Percentiles rank a stretch among this genome's conserved stretches.
Conservation (phyloP, 257 asterid species). For the Solanum ahanhuiri region DNA sequence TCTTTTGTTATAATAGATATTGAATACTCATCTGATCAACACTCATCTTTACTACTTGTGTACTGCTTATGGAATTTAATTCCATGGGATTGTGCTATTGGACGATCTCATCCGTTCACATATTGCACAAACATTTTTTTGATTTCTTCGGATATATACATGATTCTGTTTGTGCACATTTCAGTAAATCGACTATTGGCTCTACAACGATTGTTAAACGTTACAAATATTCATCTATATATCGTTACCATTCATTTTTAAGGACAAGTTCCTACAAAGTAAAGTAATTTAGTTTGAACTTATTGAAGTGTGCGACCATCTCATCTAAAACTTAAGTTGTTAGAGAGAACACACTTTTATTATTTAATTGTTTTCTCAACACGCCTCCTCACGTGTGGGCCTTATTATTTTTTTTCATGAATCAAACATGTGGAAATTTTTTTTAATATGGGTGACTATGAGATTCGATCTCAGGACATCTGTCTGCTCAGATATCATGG, state of each 20-base stretch:
- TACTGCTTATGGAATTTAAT: neutral
- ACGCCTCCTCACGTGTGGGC: neutral
- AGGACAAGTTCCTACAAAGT: neutral
- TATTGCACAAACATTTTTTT: neutral
- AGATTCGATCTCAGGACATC: neutral
- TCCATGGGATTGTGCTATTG: neutral
- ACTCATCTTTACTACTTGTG: neutral
- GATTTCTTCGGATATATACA: neutral
- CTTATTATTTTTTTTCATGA: neutral
- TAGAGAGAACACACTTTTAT: neutral
- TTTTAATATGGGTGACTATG: neutral
- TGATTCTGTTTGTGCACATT: neutral
- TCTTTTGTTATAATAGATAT: neutral
- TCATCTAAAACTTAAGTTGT: neutral
- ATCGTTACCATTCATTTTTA: neutral
- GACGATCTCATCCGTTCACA: neutral
- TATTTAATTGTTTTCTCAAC: neutral
- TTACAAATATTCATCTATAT: neutral
- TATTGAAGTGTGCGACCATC: neutral
- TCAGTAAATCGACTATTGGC: neutral
- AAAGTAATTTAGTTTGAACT: neutral
- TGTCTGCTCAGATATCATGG: neutral
- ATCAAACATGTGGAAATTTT: neutral
- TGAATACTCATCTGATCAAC: neutral
- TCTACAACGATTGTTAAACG: neutral